Conservation (phyloP, 202 grass and related monocot genomes). For the Cymbopogon flexuosus region DNA sequence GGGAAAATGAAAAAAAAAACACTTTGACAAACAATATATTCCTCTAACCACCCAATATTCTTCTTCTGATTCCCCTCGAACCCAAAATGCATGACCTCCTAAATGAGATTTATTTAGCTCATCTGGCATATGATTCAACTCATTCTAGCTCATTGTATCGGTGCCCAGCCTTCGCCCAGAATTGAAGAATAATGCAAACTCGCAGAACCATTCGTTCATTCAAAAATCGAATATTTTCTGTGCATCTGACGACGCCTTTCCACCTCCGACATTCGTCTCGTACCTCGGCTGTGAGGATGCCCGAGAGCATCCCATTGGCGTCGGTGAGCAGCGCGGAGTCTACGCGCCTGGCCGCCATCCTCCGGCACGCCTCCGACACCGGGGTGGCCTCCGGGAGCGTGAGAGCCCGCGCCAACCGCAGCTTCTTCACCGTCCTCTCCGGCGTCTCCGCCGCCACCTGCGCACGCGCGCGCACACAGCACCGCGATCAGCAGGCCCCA, state of each 20-base stretch:
- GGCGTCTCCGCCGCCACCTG: neutral
- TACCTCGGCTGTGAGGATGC: constrained; percentile 74
- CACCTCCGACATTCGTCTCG: neutral
- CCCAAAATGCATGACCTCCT: neutral
- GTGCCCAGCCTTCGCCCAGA: neutral
- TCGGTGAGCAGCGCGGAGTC: constrained; percentile 69
- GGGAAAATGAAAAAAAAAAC: neutral
- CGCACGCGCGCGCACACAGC: neutral
- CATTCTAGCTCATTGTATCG: neutral
- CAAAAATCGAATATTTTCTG: neutral
- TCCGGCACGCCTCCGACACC: constrained; percentile 58
- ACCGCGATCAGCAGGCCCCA: neutral
- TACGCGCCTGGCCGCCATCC: constrained; percentile 57
- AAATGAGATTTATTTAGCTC: neutral
- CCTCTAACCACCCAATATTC: neutral
- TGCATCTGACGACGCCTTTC: neutral
- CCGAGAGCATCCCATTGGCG: constrained; percentile 58
- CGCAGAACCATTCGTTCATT: neutral
- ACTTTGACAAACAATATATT: neutral
- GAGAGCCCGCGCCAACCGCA: constrained; percentile 51
- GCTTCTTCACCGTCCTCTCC: constrained; percentile 78
- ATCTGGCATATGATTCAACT: neutral
- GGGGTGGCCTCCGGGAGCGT: constrained; percentile 59
- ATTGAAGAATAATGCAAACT: neutral
- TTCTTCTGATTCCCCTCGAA: neutral